phyloP scores from a whole-genome alignment of 495 filamentous ascomycete genomes.

The Viridothelium virens region DNA sequence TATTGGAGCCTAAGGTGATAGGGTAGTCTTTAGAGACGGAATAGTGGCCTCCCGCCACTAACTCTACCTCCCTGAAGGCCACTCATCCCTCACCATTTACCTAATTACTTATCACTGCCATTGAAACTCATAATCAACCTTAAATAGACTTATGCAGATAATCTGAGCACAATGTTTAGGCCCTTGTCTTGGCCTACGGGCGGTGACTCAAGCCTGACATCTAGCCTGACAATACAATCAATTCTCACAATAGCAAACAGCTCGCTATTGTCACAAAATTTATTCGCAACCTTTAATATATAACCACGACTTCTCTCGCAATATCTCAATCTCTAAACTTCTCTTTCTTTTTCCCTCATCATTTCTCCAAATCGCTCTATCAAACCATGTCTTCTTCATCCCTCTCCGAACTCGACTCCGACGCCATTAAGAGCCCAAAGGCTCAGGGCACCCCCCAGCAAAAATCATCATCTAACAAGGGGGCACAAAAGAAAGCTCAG shows the following conservation, averaged over 20 bases:
- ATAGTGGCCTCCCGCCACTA: too few species aligned
- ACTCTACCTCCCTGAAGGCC: too few species aligned
- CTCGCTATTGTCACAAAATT: background rate
- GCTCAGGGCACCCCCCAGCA: background rate
- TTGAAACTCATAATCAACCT: background rate
- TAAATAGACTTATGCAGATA: background rate
- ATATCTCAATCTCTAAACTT: background rate
- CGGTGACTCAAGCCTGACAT: background rate
- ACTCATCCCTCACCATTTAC: background rate
- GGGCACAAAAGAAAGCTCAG: background rate
- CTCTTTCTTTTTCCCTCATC: background rate
- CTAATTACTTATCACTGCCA: background rate
- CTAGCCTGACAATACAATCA: background rate
- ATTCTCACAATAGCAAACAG: background rate
- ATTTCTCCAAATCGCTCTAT: background rate
- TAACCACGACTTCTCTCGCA: background rate
- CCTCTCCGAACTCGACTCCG: background rate
- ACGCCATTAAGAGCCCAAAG: background rate
- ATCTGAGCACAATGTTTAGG: background rate
- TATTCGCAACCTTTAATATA: background rate
- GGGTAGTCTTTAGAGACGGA: too few species aligned
- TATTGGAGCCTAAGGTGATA: too few species aligned
- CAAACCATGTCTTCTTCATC: slow-evolving; percentile 5
- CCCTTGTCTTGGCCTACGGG: background rate
- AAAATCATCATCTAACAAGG: background rate